A percentile compares a stretch with the other conserved stretches of the same genome.
These are phyloP conservation scores for Botrytis fragariae DNA, from an alignment of 2,329 filamentous ascomycete genomes.

Conservation along the genomic window DNA sequence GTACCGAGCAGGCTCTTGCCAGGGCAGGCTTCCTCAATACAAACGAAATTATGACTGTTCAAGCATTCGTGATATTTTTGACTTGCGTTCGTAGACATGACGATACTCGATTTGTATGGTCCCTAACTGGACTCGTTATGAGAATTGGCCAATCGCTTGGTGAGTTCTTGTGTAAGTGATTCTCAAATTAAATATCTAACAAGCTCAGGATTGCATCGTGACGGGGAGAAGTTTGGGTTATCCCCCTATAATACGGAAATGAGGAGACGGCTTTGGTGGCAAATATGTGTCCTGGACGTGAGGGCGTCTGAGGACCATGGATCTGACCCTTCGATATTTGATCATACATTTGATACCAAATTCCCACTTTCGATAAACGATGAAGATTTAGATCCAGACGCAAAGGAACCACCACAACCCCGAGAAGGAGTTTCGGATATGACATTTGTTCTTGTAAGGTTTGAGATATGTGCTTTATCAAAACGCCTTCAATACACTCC, in stretches of 20 bases:
- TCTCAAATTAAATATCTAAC: neutral
- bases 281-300: constrained; percentile 57
- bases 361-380: constrained; percentile 51
- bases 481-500: constrained; percentile 32
- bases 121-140: constrained; percentile 56
- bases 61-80: constrained; percentile 55
- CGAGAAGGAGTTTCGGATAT: constrained; percentile 41
- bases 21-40: constrained; percentile 54
- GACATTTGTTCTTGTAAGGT: constrained; percentile 41
- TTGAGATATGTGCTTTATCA: constrained; percentile 36
- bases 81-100: constrained; percentile 51
- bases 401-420: constrained; percentile 28
- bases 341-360: constrained; percentile 58
- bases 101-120: constrained; percentile 49
- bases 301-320: constrained; percentile 62
- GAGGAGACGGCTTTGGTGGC: constrained; percentile 59
- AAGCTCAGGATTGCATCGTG: constrained; percentile 49
- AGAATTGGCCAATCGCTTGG: constrained; percentile 56
- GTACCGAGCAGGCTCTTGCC: constrained; percentile 53
- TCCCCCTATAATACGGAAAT: constrained; percentile 60
- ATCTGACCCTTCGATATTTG: constrained; percentile 57
- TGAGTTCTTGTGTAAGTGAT: neutral
- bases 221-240: constrained; percentile 53
- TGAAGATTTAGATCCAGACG: constrained; percentile 44
- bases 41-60: constrained; percentile 52